These are phyloP conservation scores for Eleusine coracana DNA, from an alignment of 176 grass and related monocot genomes.

Conservation along the genomic window DNA sequence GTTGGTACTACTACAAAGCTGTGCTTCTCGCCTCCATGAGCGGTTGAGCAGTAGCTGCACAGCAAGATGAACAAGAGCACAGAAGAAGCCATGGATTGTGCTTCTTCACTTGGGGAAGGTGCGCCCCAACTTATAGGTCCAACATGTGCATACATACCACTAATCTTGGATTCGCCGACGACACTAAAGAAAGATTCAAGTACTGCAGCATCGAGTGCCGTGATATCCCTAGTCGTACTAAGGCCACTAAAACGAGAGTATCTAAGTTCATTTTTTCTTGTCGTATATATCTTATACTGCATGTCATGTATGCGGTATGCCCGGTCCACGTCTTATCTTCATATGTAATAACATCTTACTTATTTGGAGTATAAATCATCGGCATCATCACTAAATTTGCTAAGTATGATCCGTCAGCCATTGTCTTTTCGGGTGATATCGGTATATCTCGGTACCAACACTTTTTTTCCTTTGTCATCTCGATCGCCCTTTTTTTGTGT, in stretches of 20 bases:
- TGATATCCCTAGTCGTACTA: neutral
- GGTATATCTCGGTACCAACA: no score
- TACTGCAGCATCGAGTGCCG: neutral
- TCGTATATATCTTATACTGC: neutral
- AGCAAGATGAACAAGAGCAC: neutral
- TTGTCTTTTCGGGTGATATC: neutral
- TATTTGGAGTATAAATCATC: neutral
- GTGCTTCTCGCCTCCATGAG: neutral
- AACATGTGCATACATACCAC: neutral
- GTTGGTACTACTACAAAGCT: neutral
- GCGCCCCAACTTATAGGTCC: neutral
- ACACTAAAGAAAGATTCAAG: neutral
- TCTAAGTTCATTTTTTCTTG: neutral
- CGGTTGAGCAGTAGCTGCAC: neutral
- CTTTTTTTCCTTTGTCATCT: no score
- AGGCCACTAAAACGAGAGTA: neutral
- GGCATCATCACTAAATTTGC: neutral
- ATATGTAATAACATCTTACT: neutral
- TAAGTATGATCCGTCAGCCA: neutral
- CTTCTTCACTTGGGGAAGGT: no score
- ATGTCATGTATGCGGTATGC: no score
- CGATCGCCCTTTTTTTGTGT: no score
- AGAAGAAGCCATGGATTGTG: slow-evolving; percentile 2
- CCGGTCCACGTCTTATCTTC: neutral
- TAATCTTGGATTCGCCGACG: neutral